Evolutionary conservation across 2,329 filamentous ascomycete genomes (phyloP), one percentile per base, ranked within the genome.

Genomic region (Mycosphaerella sp.): DNA sequence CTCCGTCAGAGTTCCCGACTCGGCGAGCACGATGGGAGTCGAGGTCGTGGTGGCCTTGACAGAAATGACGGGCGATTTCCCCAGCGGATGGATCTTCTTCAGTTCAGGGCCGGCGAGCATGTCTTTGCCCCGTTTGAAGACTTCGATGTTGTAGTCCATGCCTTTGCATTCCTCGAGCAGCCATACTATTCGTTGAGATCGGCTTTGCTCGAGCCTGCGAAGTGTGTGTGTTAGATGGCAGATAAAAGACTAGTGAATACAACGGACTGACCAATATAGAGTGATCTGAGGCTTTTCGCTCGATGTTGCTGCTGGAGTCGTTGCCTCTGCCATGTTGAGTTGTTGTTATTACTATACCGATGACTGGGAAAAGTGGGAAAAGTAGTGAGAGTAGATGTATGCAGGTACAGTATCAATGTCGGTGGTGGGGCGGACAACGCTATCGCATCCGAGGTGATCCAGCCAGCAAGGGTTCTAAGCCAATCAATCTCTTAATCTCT

Each of bases 171-270:
- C 89, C 69, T 93, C 87, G 42, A 95, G 80, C 6, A 95, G 83
- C 87, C 88, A 95, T 43, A 93, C 75, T 55, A 92, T 86, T 58
- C 88, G 83, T 70, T 95, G 88, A 10, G 87, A 83, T 62, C 90
- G 86, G 53, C 89, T 95, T 63, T 86, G 77, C 63, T 92, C 81
- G 57, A 95, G 85, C 89, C 89, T 95, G 61, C 6, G 23, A 12
- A 6, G 29, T 21, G n/a, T 12, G 44, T 58, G 51, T 41, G 11
- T 9, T 29, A 17, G 10, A n/a, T 43, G 10, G 10, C 8, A 6
- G 7, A 41, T 8, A 14, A 34, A 14, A 29, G 14, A 38, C 34
- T 7, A 38, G 10, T 2, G 34, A 38, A 9, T 12, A 11, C 34
- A 7, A 31, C 39, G 23, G 46, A 84, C 39, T 21, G 46, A 84